A percentile compares a stretch with the other conserved stretches of the same genome.
These are phyloP conservation scores for Amanita pallidorosea DNA, from an alignment of 768 basidiomycete species.

Conservation along the genomic window DNA sequence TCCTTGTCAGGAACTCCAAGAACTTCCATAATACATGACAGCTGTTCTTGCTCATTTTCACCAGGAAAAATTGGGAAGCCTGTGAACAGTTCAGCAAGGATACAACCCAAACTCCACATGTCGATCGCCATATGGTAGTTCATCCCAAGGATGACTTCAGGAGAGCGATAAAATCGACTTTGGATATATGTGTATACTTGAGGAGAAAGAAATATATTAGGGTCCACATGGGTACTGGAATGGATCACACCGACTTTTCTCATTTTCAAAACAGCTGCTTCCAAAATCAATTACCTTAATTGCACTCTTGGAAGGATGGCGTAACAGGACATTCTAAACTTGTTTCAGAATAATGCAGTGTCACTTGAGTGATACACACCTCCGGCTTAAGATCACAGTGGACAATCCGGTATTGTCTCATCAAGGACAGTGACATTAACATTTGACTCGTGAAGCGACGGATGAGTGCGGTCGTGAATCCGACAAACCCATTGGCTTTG, in stretches of 20 bases:
- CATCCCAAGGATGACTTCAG: slow-evolving; percentile 98
- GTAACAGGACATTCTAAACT: slow-evolving; percentile 80
- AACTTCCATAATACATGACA: slow-evolving; percentile 99
- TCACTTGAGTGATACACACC: slow-evolving; percentile 31
- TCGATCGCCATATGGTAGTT: slow-evolving; percentile 99
- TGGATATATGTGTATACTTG: slow-evolving; percentile 99
- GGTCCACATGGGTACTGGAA: background rate
- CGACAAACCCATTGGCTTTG: slow-evolving; percentile 97
- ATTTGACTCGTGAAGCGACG: slow-evolving; percentile 96
- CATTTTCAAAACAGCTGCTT: slow-evolving; percentile 95
- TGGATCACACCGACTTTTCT: slow-evolving; percentile 66
- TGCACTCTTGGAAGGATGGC: slow-evolving; percentile 91
- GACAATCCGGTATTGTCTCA: slow-evolving; percentile 95
- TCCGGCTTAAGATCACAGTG: slow-evolving; percentile 99
- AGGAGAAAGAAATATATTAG: slow-evolving; percentile 2
- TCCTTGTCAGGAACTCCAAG: slow-evolving; percentile 93
- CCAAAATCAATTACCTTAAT: slow-evolving; percentile 99
- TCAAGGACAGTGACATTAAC: slow-evolving; percentile 80
- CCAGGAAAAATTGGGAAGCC: slow-evolving; percentile 99
- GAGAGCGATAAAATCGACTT: slow-evolving; percentile 99
- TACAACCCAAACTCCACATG: slow-evolving; percentile 99
- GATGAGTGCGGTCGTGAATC: slow-evolving; percentile 93
- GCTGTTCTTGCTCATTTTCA: slow-evolving; percentile 96
- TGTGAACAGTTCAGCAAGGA: slow-evolving; percentile 92
- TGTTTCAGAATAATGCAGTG: slow-evolving; percentile 1